phyloP scores from a whole-genome alignment of 73 alveolate species.

The Breviolum minutum region DNA sequence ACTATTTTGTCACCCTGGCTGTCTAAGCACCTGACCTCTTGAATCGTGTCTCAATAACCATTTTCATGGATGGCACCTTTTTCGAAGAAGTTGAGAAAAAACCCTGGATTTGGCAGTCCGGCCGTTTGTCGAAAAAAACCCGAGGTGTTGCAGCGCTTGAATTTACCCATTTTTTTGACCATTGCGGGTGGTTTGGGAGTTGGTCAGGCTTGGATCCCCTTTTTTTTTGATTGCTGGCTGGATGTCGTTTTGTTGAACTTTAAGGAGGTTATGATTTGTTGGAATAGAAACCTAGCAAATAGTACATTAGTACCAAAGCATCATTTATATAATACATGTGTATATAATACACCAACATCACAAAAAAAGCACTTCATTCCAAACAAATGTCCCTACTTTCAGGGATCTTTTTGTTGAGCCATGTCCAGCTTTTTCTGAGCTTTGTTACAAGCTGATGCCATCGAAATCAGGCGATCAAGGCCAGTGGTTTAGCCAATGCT shows the following conservation, averaged over 20 bases:
- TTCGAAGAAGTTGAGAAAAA: neutral
- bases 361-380: too few species aligned
- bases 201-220: constrained; percentile 19
- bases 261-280: neutral
- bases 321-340: too few species aligned
- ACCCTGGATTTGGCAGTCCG: neutral
- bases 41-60: neutral
- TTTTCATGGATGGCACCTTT: neutral
- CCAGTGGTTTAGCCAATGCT: constrained; percentile 65
- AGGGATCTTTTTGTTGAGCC: too few species aligned
- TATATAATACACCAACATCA: too few species aligned
- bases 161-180: constrained; percentile 60
- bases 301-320: too few species aligned
- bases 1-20: neutral
- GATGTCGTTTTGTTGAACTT: neutral
- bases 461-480: constrained; percentile 51
- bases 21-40: neutral
- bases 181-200: constrained; percentile 90
- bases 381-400: neutral
- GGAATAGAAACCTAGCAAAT: too few species aligned
- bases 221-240: neutral
- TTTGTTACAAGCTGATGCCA: neutral
- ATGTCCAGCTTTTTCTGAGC: neutral
- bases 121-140: neutral
- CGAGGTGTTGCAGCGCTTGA: constrained; percentile 66